These are phyloP conservation scores for Penicillium turbatum DNA, from an alignment of 495 filamentous ascomycete genomes.

Conservation along the genomic window DNA sequence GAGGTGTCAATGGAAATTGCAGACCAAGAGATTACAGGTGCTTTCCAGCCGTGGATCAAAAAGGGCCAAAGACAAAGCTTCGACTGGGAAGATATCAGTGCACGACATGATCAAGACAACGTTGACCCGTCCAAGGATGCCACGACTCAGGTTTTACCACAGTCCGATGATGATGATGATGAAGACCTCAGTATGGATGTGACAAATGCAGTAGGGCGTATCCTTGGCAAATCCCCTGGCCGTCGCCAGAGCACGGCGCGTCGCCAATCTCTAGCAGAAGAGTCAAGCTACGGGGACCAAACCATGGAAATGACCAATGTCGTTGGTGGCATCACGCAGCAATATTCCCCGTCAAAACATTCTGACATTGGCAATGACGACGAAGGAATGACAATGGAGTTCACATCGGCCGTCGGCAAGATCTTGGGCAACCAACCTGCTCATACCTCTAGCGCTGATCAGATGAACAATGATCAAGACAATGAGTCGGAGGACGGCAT, in stretches of 20 bases:
- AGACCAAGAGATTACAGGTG: conserved; percentile 73
- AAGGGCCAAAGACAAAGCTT: conserved; percentile 46
- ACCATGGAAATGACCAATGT: conserved; percentile 78
- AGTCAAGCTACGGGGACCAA: conserved; percentile 51
- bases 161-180: conserved; percentile 35
- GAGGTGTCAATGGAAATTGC: conserved; percentile 70
- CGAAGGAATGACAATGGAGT: conserved; percentile 77
- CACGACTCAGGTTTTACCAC: not conserved
- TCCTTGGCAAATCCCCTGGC: conserved; percentile 51
- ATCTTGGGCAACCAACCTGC: conserved; percentile 45
- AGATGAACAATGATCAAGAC: conserved; percentile 33
- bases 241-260: conserved; percentile 31
- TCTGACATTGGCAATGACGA: conserved; percentile 50
- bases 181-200: conserved; percentile 84
- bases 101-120: conserved; percentile 59
- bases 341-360: conserved; percentile 31
- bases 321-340: conserved; percentile 57
- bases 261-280: conserved; percentile 38
- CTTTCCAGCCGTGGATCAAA: conserved; percentile 65
- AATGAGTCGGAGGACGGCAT: conserved; percentile 41
- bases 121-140: conserved; percentile 47
- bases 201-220: conserved; percentile 76
- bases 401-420: conserved; percentile 69
- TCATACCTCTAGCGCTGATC: conserved; percentile 24
- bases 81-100: conserved; percentile 46